phyloP scores from a whole-genome alignment of 768 basidiomycete species.

The Macrolepiota albuminosa region DNA sequence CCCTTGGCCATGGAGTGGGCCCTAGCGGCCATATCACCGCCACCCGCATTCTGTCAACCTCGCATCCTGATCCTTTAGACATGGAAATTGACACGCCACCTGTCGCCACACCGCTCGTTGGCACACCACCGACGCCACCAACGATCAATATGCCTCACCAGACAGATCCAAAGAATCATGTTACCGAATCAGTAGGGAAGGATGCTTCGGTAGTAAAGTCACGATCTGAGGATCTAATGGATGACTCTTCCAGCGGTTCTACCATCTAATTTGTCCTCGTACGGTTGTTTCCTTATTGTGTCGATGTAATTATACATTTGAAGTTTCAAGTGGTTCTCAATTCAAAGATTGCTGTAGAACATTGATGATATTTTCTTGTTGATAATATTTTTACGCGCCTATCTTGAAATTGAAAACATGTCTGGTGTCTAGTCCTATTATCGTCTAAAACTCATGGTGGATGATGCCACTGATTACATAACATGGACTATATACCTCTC shows the following conservation, averaged over 20 bases:
- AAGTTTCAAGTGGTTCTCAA: not conserved
- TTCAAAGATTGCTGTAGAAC: not conserved
- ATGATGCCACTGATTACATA: not conserved
- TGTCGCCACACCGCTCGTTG: constrained; percentile 22
- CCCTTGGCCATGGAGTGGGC: constrained; percentile 65
- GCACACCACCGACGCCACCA: constrained; percentile 4
- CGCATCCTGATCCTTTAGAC: constrained; percentile 18
- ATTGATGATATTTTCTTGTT: not conserved
- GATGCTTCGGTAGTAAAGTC: constrained; percentile 6
- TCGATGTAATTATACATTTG: not conserved
- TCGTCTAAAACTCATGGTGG: not conserved
- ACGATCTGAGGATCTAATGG: constrained; percentile 18
- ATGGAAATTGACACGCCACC: constrained; percentile 43
- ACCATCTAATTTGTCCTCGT: constrained; percentile 2
- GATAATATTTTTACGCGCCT: not conserved
- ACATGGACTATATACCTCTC: not conserved
- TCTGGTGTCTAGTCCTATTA: too few relatives aligned
- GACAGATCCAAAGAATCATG: not conserved
- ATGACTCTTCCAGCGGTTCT: constrained; percentile 12
- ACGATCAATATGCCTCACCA: constrained; percentile 11
- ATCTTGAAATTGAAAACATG: too few relatives aligned
- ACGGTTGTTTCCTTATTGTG: not conserved
- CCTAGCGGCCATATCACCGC: constrained; percentile 68
- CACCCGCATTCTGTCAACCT: constrained; percentile 36
- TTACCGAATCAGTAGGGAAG: not conserved